Percentiles rank a stretch among this genome's conserved stretches.
phyloP scores from a whole-genome alignment of 2,329 filamentous ascomycete genomes.

The Pleochaeta shiraiana region DNA sequence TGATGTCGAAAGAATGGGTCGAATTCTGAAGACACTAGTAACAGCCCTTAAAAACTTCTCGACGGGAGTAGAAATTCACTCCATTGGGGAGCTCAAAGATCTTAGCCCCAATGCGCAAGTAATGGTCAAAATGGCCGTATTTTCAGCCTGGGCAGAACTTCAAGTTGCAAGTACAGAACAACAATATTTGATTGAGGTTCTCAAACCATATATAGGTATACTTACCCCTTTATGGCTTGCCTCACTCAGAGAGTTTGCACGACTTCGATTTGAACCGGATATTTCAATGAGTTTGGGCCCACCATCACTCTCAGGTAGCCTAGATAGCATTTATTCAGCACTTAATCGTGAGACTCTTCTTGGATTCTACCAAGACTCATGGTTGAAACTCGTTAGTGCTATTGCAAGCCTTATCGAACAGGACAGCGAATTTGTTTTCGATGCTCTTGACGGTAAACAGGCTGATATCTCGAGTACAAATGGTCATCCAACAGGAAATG shows the following conservation, averaged over 20 bases:
- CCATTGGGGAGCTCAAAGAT: constrained; percentile 81
- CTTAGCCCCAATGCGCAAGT: constrained; percentile 91
- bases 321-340: constrained; percentile 88
- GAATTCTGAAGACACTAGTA: constrained; percentile 84
- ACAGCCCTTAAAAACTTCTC: constrained; percentile 84
- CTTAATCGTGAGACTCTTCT: constrained; percentile 85
- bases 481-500: constrained; percentile 37
- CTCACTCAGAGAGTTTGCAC: constrained; percentile 80
- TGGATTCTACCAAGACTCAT: constrained; percentile 91
- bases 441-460: constrained; percentile 77
- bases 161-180: constrained; percentile 92
- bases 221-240: constrained; percentile 88
- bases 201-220: constrained; percentile 74
- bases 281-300: constrained; percentile 80
- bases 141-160: constrained; percentile 91
- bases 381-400: constrained; percentile 90
- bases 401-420: constrained; percentile 95
- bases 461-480: constrained; percentile 20
- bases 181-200: constrained; percentile 65
- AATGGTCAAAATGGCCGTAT: constrained; percentile 96
- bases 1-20: constrained; percentile 95
- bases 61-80: constrained; percentile 53
- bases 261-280: constrained; percentile 85
- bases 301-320: constrained; percentile 57
- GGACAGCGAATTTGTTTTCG: constrained; percentile 94